Evolutionary conservation across 2,329 filamentous ascomycete genomes (phyloP).

Genomic region (Xylariaceae sp.): DNA sequence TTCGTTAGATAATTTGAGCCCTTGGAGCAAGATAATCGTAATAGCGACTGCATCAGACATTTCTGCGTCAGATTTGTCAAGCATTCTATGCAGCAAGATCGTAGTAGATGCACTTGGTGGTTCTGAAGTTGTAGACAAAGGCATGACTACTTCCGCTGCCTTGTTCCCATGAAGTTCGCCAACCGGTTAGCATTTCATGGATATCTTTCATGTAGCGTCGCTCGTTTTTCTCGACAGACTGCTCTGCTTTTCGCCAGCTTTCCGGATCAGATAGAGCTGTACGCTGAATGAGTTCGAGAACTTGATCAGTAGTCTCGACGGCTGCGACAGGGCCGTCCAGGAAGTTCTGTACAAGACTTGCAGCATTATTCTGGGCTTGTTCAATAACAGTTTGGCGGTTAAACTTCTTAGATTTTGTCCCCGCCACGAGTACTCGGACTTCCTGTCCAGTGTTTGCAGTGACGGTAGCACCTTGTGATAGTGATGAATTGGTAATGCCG

Average conservation of each 20-base stretch:
- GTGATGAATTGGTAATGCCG: slow-evolving; percentile 7
- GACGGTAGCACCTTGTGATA: slow-evolving; percentile 17
- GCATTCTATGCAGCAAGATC: slow-evolving; percentile 53
- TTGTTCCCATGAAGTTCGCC: slow-evolving; percentile 53
- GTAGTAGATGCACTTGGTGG: slow-evolving; percentile 79
- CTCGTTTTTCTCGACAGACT: slow-evolving; percentile 71
- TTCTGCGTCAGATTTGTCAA: not conserved
- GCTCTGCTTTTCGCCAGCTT: slow-evolving; percentile 77
- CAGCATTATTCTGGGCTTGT: slow-evolving; percentile 59
- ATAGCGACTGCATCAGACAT: not conserved
- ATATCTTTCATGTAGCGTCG: slow-evolving; percentile 80
- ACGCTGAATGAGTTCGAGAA: slow-evolving; percentile 70
- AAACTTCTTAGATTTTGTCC: slow-evolving; percentile 84
- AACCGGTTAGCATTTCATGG: slow-evolving; percentile 68
- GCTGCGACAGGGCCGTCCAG: slow-evolving; percentile 77
- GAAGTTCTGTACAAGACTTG: slow-evolving; percentile 65
- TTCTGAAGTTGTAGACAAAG: slow-evolving; percentile 90
- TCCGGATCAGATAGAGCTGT: slow-evolving; percentile 77
- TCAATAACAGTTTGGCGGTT: slow-evolving; percentile 85
- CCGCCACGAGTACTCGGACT: slow-evolving; percentile 78
- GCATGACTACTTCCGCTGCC: slow-evolving; percentile 61
- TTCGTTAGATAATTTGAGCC: no score
- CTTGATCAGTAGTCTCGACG: slow-evolving; percentile 80
- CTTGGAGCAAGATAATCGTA: no score
- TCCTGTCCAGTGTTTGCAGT: slow-evolving; percentile 56